Base-by-base conservation (phyloP, 345 rosid genomes). In the Kernera saxatilis region DNA sequence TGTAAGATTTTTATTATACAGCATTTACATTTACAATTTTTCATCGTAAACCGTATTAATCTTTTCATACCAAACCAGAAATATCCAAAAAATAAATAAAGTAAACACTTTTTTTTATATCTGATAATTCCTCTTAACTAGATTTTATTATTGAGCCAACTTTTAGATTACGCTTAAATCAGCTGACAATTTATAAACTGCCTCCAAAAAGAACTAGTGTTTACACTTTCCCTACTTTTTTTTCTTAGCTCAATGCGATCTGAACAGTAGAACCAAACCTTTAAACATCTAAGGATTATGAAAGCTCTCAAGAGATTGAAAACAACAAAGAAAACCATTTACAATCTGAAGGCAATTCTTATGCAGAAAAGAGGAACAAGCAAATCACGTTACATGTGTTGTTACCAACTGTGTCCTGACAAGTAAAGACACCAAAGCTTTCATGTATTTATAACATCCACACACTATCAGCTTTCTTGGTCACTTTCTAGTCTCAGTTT, bases 401-500 rank as follows among this genome's bases (percentile, higher is more conserved):
- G 0, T 50, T 3, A 18, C 10, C 23, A 60, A 15, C 17, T 17
- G 3, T 25, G 30, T 21, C 27, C 46, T 23, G 15, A 60, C 23
- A 2, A 2, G 5, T 15, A 48, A 2, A 30, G 35, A 60, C 46
- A 49, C 33, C 56, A 46, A 46, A 13, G 25, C 30, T 8, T 8
- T 9, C 23, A 33, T 18, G 5, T 55, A 0, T 18, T 17, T 32
- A 19, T 32, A 11, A 33, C 44, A 7, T n/a, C n/a, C 6, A 7
- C 70, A 2, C 35, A 35, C 58, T 66, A 50, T 37, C 1, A 10
- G 14, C 36, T 22, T 29, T 4, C 32, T 13, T n/a, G 8, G 45
- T 23, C 32, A 49, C 13, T 4, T 51, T 2, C n/a, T 15, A 37
- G 15, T 10, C 9, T 80, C 72, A 88, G 50, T 84, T 80, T 56